Evolutionary conservation across 148 eudicot genomes (phyloP), one percentile per base, ranked within the genome.

Genomic region (Rhododendron kiyosumense): DNA sequence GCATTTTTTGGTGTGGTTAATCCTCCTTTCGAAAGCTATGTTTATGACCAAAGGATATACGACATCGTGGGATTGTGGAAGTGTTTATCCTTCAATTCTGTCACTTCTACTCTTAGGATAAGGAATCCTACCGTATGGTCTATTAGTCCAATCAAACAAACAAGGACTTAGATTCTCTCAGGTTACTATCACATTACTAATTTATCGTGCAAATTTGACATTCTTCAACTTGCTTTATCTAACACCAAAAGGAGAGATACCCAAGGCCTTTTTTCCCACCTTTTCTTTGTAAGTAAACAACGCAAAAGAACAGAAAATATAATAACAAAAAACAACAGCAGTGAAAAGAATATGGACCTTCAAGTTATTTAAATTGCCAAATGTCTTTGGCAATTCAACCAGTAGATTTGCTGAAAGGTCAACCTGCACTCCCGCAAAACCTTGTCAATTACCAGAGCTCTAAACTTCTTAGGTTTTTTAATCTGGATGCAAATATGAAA

Each of bases 391-490:
- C 87, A 97, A 88, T 83, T 93, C 94, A 45, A 85, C 83, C 8
- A 97, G 91, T 83, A 94, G 95, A 94, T 97, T 97, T 48, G 95
- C 92, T 82, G 97, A 95, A 83, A 97, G 90, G 91, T 95, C 96
- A 88, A 95, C 93, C 98, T 97, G 89, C 92, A 92, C 32, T 54
- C 84, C 59, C 79, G 17, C 71, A 81, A 86, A 80, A 76, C 36
- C 76, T 41, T 36, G 83, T 76, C 67, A 43, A 74, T 57, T 1
- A 38, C 59, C 41, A 36, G 85, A 15, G 67, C 38, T 34, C 48
- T 46, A 59, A 38, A 82, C n/a, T 52, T 67, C 10, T 32, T 8
- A 41, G 69, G 63, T 45, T 71, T 43, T 52, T 5, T 34, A 76
- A 43, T 59, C 73, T 49, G 41, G 2, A 57, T 52, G 84, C 32